These are phyloP conservation scores for Rhodosorus marinus DNA, from an alignment of 23 red algal genomes.

Conservation along the genomic window DNA sequence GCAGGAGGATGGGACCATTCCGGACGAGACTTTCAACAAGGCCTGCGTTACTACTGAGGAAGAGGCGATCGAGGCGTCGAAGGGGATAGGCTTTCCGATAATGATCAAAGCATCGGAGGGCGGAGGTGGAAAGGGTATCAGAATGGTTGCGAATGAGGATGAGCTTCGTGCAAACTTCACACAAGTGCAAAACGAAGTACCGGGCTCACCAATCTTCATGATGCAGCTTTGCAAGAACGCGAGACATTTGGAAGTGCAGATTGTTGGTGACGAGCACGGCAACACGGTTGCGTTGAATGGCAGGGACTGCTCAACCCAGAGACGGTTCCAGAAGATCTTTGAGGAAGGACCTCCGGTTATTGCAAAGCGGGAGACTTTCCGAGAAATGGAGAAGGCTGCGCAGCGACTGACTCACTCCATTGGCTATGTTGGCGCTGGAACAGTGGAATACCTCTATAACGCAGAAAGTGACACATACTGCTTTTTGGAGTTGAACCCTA, in stretches of 20 bases:
- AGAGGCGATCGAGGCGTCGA: slow-evolving; percentile 6
- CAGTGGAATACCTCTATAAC: slow-evolving; percentile 86
- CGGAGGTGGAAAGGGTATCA: slow-evolving; percentile 87
- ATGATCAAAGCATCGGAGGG: slow-evolving; percentile 84
- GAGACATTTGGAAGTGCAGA: slow-evolving; percentile 83
- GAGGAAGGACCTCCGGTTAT: slow-evolving; percentile 73
- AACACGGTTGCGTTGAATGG: slow-evolving; percentile 59
- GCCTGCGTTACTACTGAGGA: slow-evolving; percentile 9
- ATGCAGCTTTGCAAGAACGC: slow-evolving; percentile 53
- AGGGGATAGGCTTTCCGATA: slow-evolving; percentile 56
- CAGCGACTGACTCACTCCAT: slow-evolving; percentile 62
- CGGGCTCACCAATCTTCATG: slow-evolving; percentile 64
- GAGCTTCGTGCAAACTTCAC: slow-evolving; percentile 45
- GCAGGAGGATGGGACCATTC: too few relatives aligned
- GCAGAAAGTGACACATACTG: slow-evolving; percentile 38
- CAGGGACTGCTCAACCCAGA: slow-evolving; percentile 79
- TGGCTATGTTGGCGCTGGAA: slow-evolving; percentile 72
- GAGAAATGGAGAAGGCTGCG: slow-evolving; percentile 57
- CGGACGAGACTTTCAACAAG: too few relatives aligned
- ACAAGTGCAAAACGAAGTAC: slow-evolving; percentile 46
- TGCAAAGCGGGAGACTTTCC: slow-evolving; percentile 15
- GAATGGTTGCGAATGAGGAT: slow-evolving; percentile 30
- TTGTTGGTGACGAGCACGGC: slow-evolving; percentile 60
- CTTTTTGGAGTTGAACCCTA: slow-evolving; percentile 98
- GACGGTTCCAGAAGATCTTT: slow-evolving; percentile 83